A percentile compares a stretch with the other conserved stretches of the same genome.
Evolutionary conservation across 2,329 filamentous ascomycete species (phyloP).

Genomic region (Venturia pyrina): DNA sequence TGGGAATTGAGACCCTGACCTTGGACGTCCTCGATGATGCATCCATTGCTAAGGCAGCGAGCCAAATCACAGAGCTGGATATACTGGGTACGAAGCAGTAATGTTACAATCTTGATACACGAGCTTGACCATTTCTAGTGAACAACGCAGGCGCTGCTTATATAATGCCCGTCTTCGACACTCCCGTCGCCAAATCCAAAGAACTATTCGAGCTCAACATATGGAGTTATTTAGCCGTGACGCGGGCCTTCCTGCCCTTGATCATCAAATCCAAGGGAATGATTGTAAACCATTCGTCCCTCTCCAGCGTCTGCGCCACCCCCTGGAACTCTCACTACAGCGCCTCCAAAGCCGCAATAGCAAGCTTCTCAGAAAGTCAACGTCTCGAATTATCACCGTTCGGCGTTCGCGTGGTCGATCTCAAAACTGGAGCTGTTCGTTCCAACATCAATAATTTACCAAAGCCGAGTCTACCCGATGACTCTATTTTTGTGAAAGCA

Average conservation of each 20-base stretch:
- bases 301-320: slow-evolving; percentile 21
- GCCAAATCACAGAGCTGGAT: slow-evolving; percentile 7
- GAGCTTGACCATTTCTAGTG: slow-evolving; percentile 32
- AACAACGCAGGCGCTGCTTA: slow-evolving; percentile 50
- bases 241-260: slow-evolving; percentile 46
- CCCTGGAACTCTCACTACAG: slow-evolving; percentile 39
- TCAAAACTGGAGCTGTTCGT: slow-evolving; percentile 50
- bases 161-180: slow-evolving; percentile 47
- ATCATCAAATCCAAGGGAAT: slow-evolving; percentile 36
- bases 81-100: slow-evolving; percentile 7
- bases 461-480: slow-evolving; percentile 36
- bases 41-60: slow-evolving; percentile 18
- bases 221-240: slow-evolving; percentile 38
- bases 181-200: slow-evolving; percentile 38
- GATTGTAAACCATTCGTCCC: slow-evolving; percentile 32
- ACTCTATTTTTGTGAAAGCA: slow-evolving; percentile 43
- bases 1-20: slow-evolving; percentile 21
- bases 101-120: not conserved
- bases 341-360: slow-evolving; percentile 49
- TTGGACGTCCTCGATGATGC: slow-evolving; percentile 24
- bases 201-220: slow-evolving; percentile 45
- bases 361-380: slow-evolving; percentile 47
- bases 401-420: slow-evolving; percentile 35
- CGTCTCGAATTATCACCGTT: slow-evolving; percentile 46
- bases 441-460: slow-evolving; percentile 39